Evolutionary conservation across 192 early-diverging fungal species (phyloP).

Genomic region (Backusella australiensis): DNA sequence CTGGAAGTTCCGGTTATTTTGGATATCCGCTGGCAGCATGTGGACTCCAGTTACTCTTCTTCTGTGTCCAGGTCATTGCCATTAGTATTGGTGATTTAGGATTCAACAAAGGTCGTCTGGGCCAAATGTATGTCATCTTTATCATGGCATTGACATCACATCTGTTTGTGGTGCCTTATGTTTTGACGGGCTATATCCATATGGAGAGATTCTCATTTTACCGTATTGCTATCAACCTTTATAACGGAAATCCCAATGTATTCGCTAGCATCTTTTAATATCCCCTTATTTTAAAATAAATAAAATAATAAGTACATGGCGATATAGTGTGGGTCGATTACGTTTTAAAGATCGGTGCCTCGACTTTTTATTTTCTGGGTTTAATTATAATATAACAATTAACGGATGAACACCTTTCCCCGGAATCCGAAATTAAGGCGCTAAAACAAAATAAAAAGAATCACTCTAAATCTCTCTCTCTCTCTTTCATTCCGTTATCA

Average conservation of each 20-base stretch:
- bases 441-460: neutral
- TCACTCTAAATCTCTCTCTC: neutral
- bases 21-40: neutral
- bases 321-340: neutral
- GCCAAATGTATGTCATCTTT: neutral
- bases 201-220: slow-evolving; percentile 18
- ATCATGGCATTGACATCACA: slow-evolving; percentile 13
- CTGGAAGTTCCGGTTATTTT: slow-evolving; percentile 3
- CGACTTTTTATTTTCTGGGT: neutral
- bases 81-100: slow-evolving; percentile 6
- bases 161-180: slow-evolving; percentile 19
- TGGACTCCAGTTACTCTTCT: slow-evolving; percentile 7
- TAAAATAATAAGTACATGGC: neutral
- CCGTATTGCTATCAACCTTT: slow-evolving; percentile 2
- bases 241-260: neutral
- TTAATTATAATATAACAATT: neutral
- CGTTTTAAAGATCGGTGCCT: slow-evolving; percentile 2
- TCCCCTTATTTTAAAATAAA: neutral
- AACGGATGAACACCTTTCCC: neutral
- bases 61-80: neutral
- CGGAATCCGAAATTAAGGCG: slow-evolving; percentile 4
- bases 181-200: slow-evolving; percentile 11
- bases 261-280: slow-evolving; percentile 3
- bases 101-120: neutral
- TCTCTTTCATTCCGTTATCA: neutral